These are phyloP conservation scores for Nepenthes mirabilis DNA, from an alignment of 148 eudicot species.

Conservation along the genomic window DNA sequence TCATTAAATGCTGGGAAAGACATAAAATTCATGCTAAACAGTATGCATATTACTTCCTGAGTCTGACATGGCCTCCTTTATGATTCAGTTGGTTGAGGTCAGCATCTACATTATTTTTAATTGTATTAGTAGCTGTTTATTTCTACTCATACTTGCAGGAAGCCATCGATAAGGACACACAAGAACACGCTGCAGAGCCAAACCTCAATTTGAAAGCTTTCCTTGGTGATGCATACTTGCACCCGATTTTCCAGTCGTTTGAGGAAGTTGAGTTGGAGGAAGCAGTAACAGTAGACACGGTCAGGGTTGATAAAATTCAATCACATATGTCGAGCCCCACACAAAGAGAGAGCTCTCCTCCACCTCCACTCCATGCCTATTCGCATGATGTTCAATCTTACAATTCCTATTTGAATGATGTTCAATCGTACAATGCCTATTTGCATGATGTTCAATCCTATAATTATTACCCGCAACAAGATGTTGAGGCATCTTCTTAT, in stretches of 20 bases:
- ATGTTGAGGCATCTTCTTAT: too few species aligned
- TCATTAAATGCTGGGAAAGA: not conserved
- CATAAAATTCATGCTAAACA: too few species aligned
- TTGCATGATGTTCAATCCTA: not conserved
- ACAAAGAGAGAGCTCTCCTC: not conserved
- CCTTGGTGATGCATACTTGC: conserved; percentile 77
- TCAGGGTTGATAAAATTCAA: conserved; percentile 37
- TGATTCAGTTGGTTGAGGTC: too few species aligned
- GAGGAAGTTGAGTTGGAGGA: conserved; percentile 70
- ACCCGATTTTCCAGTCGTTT: conserved; percentile 74
- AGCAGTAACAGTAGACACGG: conserved; percentile 32
- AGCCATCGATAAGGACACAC: conserved; percentile 71
- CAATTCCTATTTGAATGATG: not conserved
- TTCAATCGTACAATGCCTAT: not conserved
- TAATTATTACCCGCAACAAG: not conserved
- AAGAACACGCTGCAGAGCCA: conserved; percentile 41
- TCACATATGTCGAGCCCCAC: not conserved
- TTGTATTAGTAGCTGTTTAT: too few species aligned
- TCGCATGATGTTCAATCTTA: not conserved
- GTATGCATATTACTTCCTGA: not conserved
- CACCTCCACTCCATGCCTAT: not conserved
- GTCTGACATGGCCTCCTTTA: too few species aligned
- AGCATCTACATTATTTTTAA: too few species aligned
- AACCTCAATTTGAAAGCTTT: conserved; percentile 44
- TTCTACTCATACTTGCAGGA: conserved; percentile 33